Evolutionary conservation across 805 yeast genomes (phyloP).

Genomic region (Hanseniaspora pseudoguilliermondii): DNA sequence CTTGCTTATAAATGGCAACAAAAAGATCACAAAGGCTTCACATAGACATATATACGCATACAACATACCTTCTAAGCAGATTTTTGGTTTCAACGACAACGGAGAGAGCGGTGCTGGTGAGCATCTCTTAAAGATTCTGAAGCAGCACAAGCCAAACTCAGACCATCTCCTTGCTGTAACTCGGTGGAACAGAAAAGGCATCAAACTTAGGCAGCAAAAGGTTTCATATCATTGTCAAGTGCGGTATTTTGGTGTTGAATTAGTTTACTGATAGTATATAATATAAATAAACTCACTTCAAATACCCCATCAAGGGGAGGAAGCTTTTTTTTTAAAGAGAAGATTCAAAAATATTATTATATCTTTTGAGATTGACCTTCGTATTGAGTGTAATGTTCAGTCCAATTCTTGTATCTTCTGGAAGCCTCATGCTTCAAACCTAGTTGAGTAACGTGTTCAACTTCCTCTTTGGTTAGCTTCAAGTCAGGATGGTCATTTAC

Average conservation of each 20-base stretch:
- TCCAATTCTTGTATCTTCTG: conserved; percentile 27
- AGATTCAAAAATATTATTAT: neutral
- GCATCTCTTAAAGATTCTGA: conserved; percentile 42
- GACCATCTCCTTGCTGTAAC: conserved; percentile 4
- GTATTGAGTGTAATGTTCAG: conserved; percentile 19
- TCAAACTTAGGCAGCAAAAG: conserved; percentile 13
- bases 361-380: conserved; percentile 19
- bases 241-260: neutral
- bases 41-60: conserved; percentile 65
- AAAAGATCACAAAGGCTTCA: conserved; percentile 42
- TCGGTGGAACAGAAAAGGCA: conserved; percentile 5
- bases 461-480: conserved; percentile 40
- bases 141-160: conserved; percentile 17
- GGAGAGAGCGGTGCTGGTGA: conserved; percentile 70
- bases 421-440: conserved; percentile 30
- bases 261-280: conserved; percentile 1
- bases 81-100: conserved; percentile 46
- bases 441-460: conserved; percentile 29
- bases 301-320: too few relatives aligned
- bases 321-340: too few relatives aligned
- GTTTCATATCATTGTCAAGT: conserved; percentile 5
- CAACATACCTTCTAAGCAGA: neutral
- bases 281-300: neutral
- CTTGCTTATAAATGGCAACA: conserved; percentile 34
- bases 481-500: conserved; percentile 33